Conservation (phyloP, 73 alveolate species). For the Paraurostyla sp. region DNA sequence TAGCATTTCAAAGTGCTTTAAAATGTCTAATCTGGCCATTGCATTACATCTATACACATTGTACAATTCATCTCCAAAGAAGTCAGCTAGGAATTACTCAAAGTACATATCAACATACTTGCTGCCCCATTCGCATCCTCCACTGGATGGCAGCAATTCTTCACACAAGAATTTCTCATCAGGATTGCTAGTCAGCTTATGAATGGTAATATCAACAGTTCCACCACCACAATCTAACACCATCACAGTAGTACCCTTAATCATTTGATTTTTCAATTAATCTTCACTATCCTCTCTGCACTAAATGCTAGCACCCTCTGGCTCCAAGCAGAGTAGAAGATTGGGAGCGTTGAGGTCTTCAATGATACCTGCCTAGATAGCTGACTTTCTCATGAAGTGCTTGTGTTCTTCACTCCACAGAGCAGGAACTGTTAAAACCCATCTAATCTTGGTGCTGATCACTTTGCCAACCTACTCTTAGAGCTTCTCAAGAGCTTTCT, state of each 20-base stretch:
- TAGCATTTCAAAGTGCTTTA: constrained; percentile 97
- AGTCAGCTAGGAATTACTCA: constrained; percentile 94
- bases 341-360: constrained; percentile 91
- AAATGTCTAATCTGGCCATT: constrained; percentile 95
- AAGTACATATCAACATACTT: constrained; percentile 97
- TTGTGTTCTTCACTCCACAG: constrained; percentile 98
- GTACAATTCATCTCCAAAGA: constrained; percentile 93
- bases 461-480: constrained; percentile 97
- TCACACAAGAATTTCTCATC: constrained; percentile 96
- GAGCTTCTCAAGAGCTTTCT: constrained; percentile 94
- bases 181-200: constrained; percentile 95
- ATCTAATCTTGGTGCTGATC: constrained; percentile 93
- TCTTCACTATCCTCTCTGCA: constrained; percentile 98
- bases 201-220: constrained; percentile 97
- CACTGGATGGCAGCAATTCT: constrained; percentile 96
- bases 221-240: constrained; percentile 99
- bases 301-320: constrained; percentile 98
- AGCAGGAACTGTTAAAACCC: constrained; percentile 99
- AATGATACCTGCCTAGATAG: constrained; percentile 97
- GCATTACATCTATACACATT: constrained; percentile 90
- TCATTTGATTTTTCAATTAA: constrained; percentile 88
- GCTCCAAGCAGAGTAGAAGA: constrained; percentile 96
- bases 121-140: constrained; percentile 99
- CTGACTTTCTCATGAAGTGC: constrained; percentile 97
- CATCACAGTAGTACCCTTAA: constrained; percentile 91